A percentile compares a stretch with the other conserved stretches of the same genome.
Evolutionary conservation across 2,329 filamentous ascomycete species (phyloP).

Genomic region (Tolypocladium cylindrosporum): DNA sequence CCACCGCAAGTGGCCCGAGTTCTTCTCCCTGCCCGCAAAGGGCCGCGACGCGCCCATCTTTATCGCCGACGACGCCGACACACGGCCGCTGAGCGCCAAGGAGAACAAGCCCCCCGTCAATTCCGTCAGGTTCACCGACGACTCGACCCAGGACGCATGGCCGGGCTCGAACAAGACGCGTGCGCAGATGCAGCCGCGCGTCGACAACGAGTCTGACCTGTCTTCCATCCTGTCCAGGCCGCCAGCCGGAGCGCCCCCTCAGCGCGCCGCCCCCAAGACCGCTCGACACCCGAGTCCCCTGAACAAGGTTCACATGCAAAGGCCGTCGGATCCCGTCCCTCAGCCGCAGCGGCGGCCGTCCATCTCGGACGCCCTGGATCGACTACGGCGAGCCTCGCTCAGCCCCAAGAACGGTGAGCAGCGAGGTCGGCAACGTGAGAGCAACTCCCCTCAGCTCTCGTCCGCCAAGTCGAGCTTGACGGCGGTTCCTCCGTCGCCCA

Average conservation of each 20-base stretch:
- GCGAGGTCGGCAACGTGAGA: slow-evolving; percentile 11
- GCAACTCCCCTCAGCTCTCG: slow-evolving; percentile 23
- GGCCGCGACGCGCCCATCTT: slow-evolving; percentile 14
- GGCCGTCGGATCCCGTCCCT: slow-evolving; percentile 16
- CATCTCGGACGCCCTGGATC: slow-evolving; percentile 23
- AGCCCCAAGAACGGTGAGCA: slow-evolving; percentile 17
- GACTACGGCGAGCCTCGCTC: slow-evolving; percentile 23
- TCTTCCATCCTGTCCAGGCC: slow-evolving; percentile 33
- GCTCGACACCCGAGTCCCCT: slow-evolving; percentile 26
- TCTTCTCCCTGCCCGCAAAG: slow-evolving; percentile 29
- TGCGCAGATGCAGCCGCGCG: slow-evolving; percentile 43
- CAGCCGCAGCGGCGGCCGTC: slow-evolving; percentile 17
- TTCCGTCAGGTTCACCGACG: slow-evolving; percentile 25
- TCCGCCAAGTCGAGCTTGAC: slow-evolving; percentile 31
- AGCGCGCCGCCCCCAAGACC: slow-evolving; percentile 15
- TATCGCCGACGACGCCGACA: slow-evolving; percentile 21
- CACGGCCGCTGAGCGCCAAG: slow-evolving; percentile 28
- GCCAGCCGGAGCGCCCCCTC: slow-evolving; percentile 17
- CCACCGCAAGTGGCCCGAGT: slow-evolving; percentile 44
- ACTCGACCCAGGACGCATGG: slow-evolving; percentile 32
- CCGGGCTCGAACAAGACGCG: slow-evolving; percentile 29
- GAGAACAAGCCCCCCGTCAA: slow-evolving; percentile 33
- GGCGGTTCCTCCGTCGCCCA: slow-evolving; percentile 28
- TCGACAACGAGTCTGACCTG: slow-evolving; percentile 41
- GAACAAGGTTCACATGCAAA: slow-evolving; percentile 22